phyloP scores from a whole-genome alignment of 1,284 basidiomycete species.

The Dichomitus squalens region DNA sequence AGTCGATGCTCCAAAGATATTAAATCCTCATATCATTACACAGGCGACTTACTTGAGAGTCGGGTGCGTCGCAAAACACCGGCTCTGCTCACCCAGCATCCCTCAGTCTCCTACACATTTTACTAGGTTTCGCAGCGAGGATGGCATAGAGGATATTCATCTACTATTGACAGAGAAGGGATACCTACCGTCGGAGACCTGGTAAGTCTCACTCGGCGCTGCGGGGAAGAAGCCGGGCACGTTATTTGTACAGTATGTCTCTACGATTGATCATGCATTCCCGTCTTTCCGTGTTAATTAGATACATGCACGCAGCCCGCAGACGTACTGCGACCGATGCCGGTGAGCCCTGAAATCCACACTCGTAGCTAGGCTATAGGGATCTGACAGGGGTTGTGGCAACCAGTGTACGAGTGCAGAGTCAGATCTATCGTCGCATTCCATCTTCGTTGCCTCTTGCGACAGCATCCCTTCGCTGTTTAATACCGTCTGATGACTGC shows the following conservation, averaged over 20 bases:
- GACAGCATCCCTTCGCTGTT: no score
- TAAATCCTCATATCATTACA: no score
- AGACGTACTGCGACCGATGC: background rate
- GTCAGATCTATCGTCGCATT: background rate
- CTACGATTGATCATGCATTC: background rate
- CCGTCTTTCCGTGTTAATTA: background rate
- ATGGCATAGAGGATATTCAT: background rate
- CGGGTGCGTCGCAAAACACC: background rate
- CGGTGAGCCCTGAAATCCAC: background rate
- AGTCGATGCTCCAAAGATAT: no score
- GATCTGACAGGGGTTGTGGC: background rate
- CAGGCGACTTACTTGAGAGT: no score
- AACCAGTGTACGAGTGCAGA: background rate
- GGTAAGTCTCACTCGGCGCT: background rate
- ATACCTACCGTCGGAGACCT: background rate
- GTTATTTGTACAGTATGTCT: slow-evolving; percentile 1
- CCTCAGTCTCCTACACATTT: background rate
- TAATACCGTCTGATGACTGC: background rate
- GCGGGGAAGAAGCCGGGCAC: background rate
- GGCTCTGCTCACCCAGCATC: no score
- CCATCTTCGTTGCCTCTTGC: background rate
- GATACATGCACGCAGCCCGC: background rate
- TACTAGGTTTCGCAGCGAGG: background rate
- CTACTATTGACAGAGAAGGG: background rate
- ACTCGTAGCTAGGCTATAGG: background rate